Conservation (phyloP, 331 rosid species). For the Acacia pycnantha region DNA sequence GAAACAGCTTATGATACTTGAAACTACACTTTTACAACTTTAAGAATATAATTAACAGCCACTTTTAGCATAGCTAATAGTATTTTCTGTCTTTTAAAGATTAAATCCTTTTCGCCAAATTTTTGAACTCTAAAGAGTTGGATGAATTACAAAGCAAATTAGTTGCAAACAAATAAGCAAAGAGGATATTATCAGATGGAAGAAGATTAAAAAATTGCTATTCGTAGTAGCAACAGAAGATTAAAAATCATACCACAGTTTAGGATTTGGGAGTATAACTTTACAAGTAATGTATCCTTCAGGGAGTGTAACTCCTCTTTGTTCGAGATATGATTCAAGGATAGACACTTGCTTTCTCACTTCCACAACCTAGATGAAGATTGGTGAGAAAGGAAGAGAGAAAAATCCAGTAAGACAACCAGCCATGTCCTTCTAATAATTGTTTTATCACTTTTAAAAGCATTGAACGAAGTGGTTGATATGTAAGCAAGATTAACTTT, state of each 20-base stretch:
- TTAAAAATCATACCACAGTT: slow-evolving; percentile 56
- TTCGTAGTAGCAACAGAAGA: neutral
- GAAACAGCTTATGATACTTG: neutral
- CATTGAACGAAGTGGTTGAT: neutral
- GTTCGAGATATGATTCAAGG: slow-evolving; percentile 87
- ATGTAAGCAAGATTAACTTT: neutral
- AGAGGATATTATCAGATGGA: neutral
- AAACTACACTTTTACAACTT: neutral
- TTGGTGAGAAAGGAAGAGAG: neutral
- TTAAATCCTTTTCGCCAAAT: neutral
- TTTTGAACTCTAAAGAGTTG: neutral
- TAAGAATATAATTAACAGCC: neutral
- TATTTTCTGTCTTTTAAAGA: neutral
- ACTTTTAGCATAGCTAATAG: neutral
- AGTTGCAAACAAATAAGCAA: neutral
- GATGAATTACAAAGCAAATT: neutral
- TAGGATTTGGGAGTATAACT: slow-evolving; percentile 85
- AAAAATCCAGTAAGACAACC: slow-evolving; percentile 2
- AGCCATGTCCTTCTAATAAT: neutral
- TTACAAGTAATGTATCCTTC: slow-evolving; percentile 69
- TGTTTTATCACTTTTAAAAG: neutral
- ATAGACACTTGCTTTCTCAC: slow-evolving; percentile 63
- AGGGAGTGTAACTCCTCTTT: slow-evolving; percentile 78
- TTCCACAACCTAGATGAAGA: slow-evolving; percentile 59
- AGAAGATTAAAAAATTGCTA: neutral